A percentile compares a stretch with the other conserved stretches of the same genome.
Evolutionary conservation across 1,139 yeast genomes (phyloP).

Genomic region (Wickerhamiella infanticola): DNA sequence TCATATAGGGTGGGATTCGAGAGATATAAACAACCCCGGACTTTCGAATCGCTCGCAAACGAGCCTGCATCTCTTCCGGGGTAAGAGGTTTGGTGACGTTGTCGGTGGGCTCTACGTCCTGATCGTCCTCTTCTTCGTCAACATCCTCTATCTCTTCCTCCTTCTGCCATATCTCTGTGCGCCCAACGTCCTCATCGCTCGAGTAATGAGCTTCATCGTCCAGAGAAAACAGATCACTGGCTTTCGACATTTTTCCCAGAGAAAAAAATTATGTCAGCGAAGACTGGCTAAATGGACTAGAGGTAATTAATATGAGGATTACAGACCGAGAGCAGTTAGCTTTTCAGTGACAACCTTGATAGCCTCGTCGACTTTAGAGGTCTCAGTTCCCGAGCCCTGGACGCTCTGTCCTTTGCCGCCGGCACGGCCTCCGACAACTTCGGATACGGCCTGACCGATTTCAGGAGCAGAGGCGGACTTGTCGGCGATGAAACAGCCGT

Average conservation of each 20-base stretch:
- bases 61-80: constrained; percentile 21
- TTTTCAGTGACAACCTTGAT: constrained; percentile 43
- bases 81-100: constrained; percentile 19
- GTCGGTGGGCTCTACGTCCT: constrained; percentile 3
- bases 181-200: not conserved
- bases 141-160: not conserved
- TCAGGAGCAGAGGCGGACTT: constrained; percentile 66
- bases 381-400: constrained; percentile 92
- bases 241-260: not conserved
- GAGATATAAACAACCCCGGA: constrained; percentile 90
- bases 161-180: not conserved
- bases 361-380: constrained; percentile 54
- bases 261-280: constrained; percentile 8
- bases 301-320: not conserved
- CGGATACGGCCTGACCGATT: constrained; percentile 55
- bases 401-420: constrained; percentile 97
- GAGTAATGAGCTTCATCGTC: constrained; percentile 1
- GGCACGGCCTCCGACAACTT: constrained; percentile 83
- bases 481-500: constrained; percentile 70
- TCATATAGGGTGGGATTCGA: constrained; percentile 91
- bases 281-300: not conserved
- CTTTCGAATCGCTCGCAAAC: constrained; percentile 34
- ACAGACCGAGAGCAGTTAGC: constrained; percentile 17
- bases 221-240: constrained; percentile 3
- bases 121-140: constrained; percentile 2